Base-by-base conservation (phyloP, 2,329 filamentous ascomycete genomes). In the Trichoderma gracile region DNA sequence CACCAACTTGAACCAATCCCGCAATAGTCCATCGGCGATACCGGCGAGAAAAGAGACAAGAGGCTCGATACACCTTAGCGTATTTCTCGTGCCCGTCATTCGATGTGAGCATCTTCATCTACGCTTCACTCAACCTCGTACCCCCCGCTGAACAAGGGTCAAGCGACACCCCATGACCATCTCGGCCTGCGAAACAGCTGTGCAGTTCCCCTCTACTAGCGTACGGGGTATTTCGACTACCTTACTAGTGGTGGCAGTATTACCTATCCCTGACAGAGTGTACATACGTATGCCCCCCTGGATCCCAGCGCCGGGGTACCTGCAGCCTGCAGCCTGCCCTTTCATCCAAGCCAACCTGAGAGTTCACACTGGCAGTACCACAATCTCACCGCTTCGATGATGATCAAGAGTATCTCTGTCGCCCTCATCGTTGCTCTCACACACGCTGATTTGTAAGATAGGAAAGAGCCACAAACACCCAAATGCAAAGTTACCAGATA, bases 401-500 rank as follows among this genome's bases (percentile, higher is more conserved):
- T n/a, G n/a, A n/a, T n/a, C n/a, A 52, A 19, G 23, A 12, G 21
- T n/a, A 19, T 27, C 23, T 7, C 7, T 23, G 43, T 23, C 38
- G 38, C 17, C 15, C 12, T 52, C 30, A 17, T n/a, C 17, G 15
- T 12, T 23, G 21, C 12, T 19, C 23, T 23, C 12, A 23, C 10
- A 17, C 30, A 33, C 15, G 6, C 27, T 30, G 12, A 15, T 14
- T 40, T 23, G 40, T 15, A 45, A 21, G 0, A 50, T 27, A 59
- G 40, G 46, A 10, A 53, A 46, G n/a, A n/a, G n/a, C n/a, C n/a
- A n/a, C n/a, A n/a, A 30, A 45, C 17, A 27, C n/a, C 9, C 19
- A 59, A 38, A 46, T 19, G 21, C 27, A 60, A 55, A 57, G 38
- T 68, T 69, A 68, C 71, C 67, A 73, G 50, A 72, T 67, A 25